Percentiles rank a stretch among this genome's conserved stretches.
Evolutionary conservation across 768 basidiomycete species (phyloP).

Genomic region (Suillus subluteus): DNA sequence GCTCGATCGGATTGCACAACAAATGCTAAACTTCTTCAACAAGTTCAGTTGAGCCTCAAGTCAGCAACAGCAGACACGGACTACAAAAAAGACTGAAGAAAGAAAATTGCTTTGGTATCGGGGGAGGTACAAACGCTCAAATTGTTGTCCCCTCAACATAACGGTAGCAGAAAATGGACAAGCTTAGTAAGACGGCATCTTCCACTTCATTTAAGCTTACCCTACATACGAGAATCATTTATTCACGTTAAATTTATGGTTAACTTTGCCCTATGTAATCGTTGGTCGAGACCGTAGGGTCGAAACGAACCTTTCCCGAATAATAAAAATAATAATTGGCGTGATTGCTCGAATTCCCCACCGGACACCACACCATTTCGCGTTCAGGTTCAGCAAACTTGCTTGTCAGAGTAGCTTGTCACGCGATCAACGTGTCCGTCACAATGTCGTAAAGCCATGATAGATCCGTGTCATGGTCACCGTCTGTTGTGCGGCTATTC

Average conservation of each 20-base stretch:
- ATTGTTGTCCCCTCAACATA: conserved; percentile 23
- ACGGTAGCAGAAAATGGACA: conserved; percentile 15
- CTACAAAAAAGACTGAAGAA: conserved; percentile 3
- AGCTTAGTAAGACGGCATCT: conserved; percentile 37
- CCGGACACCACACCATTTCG: not conserved
- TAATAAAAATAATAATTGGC: not conserved
- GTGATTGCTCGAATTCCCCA: not conserved
- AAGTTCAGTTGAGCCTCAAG: not conserved
- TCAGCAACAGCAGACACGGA: not conserved
- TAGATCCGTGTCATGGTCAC: conserved; percentile 4
- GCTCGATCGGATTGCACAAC: conserved; percentile 21
- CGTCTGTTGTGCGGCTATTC: not conserved
- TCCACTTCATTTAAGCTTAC: conserved; percentile 22
- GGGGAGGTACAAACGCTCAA: conserved; percentile 4
- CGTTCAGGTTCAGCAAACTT: not conserved
- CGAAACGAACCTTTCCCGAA: not conserved
- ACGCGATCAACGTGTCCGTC: not conserved
- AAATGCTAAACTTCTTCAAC: not conserved
- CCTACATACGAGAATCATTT: conserved; percentile 1
- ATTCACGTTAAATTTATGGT: not conserved
- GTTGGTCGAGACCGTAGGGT: not conserved
- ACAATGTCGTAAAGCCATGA: not conserved
- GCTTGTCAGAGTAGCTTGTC: not conserved
- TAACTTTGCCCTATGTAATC: not conserved
- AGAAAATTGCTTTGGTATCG: conserved; percentile 14